These are phyloP conservation scores for Butyriboletus regius DNA, from an alignment of 1,284 basidiomycete species.

Conservation along the genomic window DNA sequence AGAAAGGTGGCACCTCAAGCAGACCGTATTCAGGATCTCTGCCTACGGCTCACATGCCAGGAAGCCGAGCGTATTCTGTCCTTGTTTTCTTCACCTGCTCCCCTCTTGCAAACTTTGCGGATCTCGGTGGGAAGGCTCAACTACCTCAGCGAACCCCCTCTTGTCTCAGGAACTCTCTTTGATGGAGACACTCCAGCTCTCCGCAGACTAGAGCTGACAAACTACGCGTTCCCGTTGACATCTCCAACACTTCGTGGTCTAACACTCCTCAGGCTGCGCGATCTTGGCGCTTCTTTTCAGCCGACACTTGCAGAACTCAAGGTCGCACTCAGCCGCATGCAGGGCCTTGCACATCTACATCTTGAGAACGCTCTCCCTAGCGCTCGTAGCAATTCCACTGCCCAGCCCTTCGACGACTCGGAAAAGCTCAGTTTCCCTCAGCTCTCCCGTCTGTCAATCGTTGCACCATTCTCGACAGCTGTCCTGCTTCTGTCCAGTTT, in stretches of 20 bases:
- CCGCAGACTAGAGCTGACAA: constrained; percentile 26
- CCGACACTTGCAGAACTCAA: constrained; percentile 25
- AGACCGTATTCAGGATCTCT: constrained; percentile 21
- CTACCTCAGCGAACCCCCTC: constrained; percentile 6
- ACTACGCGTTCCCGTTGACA: constrained; percentile 27
- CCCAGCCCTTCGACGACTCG: neutral
- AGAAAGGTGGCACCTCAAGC: constrained; percentile 18
- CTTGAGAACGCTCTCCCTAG: constrained; percentile 30
- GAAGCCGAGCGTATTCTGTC: constrained; percentile 11
- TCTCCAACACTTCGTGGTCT: constrained; percentile 27
- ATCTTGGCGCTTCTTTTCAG: constrained; percentile 17
- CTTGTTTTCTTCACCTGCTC: constrained; percentile 17
- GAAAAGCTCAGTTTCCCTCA: constrained; percentile 13
- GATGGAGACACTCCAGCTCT: constrained; percentile 26
- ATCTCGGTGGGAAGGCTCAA: constrained; percentile 10
- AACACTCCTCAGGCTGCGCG: constrained; percentile 26
- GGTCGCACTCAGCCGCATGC: constrained; percentile 28
- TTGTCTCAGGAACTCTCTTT: constrained; percentile 20
- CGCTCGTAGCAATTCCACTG: neutral
- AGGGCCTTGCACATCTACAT: constrained; percentile 26
- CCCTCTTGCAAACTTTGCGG: constrained; percentile 13
- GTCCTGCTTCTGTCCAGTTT: constrained; percentile 16
- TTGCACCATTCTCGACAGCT: constrained; percentile 17
- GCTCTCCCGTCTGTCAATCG: constrained; percentile 19
- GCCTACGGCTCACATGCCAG: constrained; percentile 5